Percentiles rank a stretch among this genome's conserved stretches.
These are phyloP conservation scores for Berkeleyomyces rouxiae DNA, from an alignment of 2,329 filamentous ascomycete species.

Conservation along the genomic window DNA sequence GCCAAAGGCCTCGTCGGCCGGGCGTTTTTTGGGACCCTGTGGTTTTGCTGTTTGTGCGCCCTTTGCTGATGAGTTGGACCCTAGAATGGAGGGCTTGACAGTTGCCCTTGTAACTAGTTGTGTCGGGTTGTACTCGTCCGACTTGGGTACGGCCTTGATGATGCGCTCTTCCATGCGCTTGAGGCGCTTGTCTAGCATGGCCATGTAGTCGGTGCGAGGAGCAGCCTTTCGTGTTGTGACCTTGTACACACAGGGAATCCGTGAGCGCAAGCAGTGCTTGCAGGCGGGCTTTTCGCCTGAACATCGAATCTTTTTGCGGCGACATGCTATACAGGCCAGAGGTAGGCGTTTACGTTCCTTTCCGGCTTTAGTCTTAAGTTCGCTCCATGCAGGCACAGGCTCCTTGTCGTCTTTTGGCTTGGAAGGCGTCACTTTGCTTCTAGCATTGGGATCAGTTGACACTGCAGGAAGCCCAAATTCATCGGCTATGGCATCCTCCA, in stretches of 20 bases:
- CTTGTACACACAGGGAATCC: constrained; percentile 95
- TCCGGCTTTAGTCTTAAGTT: constrained; percentile 78
- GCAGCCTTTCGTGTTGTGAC: constrained; percentile 88
- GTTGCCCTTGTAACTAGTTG: constrained; percentile 54
- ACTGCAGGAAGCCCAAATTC: constrained; percentile 37
- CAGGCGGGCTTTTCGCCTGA: constrained; percentile 95
- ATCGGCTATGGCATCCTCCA: constrained; percentile 39
- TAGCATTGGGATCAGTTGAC: constrained; percentile 24
- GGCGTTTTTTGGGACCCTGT: constrained; percentile 54
- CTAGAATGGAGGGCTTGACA: constrained; percentile 60
- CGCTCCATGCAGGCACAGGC: constrained; percentile 54
- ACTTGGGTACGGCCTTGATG: constrained; percentile 84
- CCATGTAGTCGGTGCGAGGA: constrained; percentile 95
- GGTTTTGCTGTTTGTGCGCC: constrained; percentile 26
- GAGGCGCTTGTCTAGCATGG: constrained; percentile 88
- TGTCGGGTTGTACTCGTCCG: constrained; percentile 40
- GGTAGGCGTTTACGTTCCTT: constrained; percentile 90
- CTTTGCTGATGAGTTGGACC: constrained; percentile 19
- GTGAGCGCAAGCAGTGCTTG: constrained; percentile 83
- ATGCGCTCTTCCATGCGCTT: constrained; percentile 97
- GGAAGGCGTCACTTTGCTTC: constrained; percentile 27
- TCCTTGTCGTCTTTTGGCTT: constrained; percentile 41
- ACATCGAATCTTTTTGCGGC: constrained; percentile 93
- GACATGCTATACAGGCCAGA: constrained; percentile 85
- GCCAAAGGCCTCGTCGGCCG: constrained; percentile 74